Percentiles rank a stretch among this genome's conserved stretches.
These are phyloP conservation scores for Pichia sp. DNA, from an alignment of 1,139 yeast species.

Conservation along the genomic window DNA sequence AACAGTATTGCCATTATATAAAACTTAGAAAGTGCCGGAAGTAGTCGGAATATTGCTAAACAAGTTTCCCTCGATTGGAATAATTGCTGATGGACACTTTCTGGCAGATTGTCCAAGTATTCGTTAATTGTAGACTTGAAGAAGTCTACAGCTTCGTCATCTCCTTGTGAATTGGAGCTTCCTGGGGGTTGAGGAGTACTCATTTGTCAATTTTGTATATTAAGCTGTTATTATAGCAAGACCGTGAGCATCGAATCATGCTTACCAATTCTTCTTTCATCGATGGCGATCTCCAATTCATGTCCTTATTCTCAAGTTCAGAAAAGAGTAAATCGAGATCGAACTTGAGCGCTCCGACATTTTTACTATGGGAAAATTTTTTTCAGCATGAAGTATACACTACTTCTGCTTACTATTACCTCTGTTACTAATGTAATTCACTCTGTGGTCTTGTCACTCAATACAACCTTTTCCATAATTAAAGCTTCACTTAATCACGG, in stretches of 20 bases:
- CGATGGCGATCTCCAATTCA: not conserved
- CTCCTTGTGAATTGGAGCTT: conserved; percentile 1
- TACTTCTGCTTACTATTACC: not conserved
- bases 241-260: no score
- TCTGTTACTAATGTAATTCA: no score
- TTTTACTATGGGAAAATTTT: conserved; percentile 2
- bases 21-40: conserved; percentile 87
- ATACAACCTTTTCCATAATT: no score
- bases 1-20: conserved; percentile 84
- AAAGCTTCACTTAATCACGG: not conserved
- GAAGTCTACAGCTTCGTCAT: conserved; percentile 20
- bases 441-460: no score
- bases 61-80: conserved; percentile 91
- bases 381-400: not conserved
- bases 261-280: not conserved
- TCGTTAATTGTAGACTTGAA: conserved; percentile 80
- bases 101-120: conserved; percentile 85
- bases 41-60: conserved; percentile 77
- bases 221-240: not conserved
- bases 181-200: conserved; percentile 10
- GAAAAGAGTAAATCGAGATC: not conserved
- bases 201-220: not conserved
- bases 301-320: not conserved
- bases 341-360: conserved; percentile 8
- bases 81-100: conserved; percentile 70